Conservation (phyloP, 2,329 filamentous ascomycete genomes). For the Penicillium corylophilum region DNA sequence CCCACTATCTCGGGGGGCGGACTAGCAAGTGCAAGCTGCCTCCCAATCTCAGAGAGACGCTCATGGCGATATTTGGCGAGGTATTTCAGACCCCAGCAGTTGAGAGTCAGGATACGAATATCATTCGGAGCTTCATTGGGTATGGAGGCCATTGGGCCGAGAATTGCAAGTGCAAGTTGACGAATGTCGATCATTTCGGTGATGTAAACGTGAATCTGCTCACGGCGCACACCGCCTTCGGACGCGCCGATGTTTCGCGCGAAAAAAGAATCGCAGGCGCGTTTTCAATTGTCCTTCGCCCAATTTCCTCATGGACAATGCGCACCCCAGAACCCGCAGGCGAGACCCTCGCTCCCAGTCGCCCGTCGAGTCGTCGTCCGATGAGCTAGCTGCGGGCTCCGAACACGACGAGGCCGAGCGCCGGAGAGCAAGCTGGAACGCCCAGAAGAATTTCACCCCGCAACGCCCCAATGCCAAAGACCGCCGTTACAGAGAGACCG, state of each 20-base stretch:
- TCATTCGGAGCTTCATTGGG: constrained; percentile 49
- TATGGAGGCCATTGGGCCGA: constrained; percentile 16
- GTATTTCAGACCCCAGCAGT: constrained; percentile 95
- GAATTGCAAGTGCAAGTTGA: background rate
- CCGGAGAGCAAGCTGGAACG: constrained; percentile 37
- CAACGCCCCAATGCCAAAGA: constrained; percentile 27
- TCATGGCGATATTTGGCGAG: constrained; percentile 74
- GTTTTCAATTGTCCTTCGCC: constrained; percentile 3
- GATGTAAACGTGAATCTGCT: constrained; percentile 7
- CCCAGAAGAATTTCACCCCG: constrained; percentile 31
- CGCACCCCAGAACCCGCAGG: constrained; percentile 31
- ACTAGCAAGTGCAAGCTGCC: constrained; percentile 66
- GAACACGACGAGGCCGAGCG: constrained; percentile 37
- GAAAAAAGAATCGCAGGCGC: constrained; percentile 1
- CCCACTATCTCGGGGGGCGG: constrained; percentile 80
- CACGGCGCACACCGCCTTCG: constrained; percentile 31
- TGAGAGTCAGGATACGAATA: constrained; percentile 81
- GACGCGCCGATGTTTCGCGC: constrained; percentile 13
- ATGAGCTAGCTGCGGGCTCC: constrained; percentile 40
- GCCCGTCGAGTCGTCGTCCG: constrained; percentile 38
- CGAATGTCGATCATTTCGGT: constrained; percentile 3
- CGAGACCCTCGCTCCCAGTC: constrained; percentile 29
- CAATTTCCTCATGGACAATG: constrained; percentile 26
- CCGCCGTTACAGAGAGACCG: constrained; percentile 34
- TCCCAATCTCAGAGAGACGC: constrained; percentile 80